phyloP scores from a whole-genome alignment of 768 basidiomycete genomes.

The Dictyophora rubrovolvata region DNA sequence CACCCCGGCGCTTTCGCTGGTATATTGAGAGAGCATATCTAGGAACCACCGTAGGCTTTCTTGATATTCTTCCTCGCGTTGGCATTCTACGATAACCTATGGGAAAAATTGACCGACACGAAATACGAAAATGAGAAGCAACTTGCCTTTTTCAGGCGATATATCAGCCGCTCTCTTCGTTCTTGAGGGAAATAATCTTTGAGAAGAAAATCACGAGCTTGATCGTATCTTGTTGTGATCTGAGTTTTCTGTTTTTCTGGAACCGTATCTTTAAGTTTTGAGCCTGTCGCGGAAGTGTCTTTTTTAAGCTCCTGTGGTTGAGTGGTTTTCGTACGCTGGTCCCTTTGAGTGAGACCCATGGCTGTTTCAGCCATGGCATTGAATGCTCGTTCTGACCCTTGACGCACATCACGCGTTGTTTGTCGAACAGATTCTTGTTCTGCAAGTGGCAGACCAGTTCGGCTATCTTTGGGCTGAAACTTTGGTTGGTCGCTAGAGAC shows the following conservation, averaged over 20 bases:
- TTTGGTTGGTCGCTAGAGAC: slow-evolving; percentile 46
- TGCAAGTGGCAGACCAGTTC: background rate
- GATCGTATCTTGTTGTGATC: slow-evolving; percentile 42
- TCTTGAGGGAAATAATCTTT: slow-evolving; percentile 89
- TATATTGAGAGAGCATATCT: slow-evolving; percentile 51
- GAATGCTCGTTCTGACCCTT: background rate
- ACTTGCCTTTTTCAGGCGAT: slow-evolving; percentile 80
- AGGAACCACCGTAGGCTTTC: slow-evolving; percentile 70
- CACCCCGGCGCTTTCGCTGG: slow-evolving; percentile 36
- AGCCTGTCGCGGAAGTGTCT: slow-evolving; percentile 21
- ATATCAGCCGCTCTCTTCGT: slow-evolving; percentile 87
- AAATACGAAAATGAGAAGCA: background rate
- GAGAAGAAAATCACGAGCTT: slow-evolving; percentile 54
- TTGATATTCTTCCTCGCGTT: slow-evolving; percentile 87
- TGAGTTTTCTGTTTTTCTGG: slow-evolving; percentile 60
- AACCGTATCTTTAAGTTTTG: slow-evolving; percentile 42
- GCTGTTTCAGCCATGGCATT: background rate
- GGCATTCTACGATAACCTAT: slow-evolving; percentile 80
- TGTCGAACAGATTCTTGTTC: background rate
- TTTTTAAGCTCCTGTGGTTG: slow-evolving; percentile 21
- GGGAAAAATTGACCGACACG: background rate
- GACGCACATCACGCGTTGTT: background rate
- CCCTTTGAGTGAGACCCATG: background rate
- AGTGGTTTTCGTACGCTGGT: background rate
- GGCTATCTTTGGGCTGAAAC: background rate